Base-by-base conservation (phyloP, 2,329 filamentous ascomycete genomes). In the Fusarium nanum region DNA sequence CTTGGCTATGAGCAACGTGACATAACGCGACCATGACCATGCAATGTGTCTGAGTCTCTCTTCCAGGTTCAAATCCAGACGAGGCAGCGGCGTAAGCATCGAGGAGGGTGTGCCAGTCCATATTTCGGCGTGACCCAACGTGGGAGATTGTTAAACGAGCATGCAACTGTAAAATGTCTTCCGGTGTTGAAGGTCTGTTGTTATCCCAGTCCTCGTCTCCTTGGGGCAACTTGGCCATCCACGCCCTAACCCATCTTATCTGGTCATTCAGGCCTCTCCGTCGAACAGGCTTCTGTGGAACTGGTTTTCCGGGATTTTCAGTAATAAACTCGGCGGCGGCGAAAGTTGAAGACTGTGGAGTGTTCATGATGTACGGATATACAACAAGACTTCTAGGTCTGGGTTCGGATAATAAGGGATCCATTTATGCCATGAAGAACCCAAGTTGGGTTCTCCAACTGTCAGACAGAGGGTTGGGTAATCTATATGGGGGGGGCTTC, bases 181-280 rank as follows among this genome's bases (percentile, higher is more conserved):
- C 67, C n/a, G 61, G 41, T 4, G 72, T 64, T 22, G 65, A 75
- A 14, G 72, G 72, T 45, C 57, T 68, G 60, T 74, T 75, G 47
- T 74, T 74, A 44, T 74, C 66, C 72, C 72, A 74, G 40, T 74
- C 72, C 58, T 73, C 72, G n/a, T 74, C 70, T 40, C 72, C 72
- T 46, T 74, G 72, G 14, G 72, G 72, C n/a, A 74, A 56, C 28
- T 72, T 73, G 47, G 72, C 71, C 70, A 74, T 68, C 72, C 72
- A 74, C 37, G 72, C 70, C 50, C 37, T 64, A 27, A 74, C 68
- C 72, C 72, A 74, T 75, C 64, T 74, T 42, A 72, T 71, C 28
- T 73, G 72, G 34, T 72, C 72, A 41, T 73, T 73, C 54, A 74
- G 61, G 40, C 72, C 72, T 40, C 72, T 59, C 53, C 72, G 72